Base-by-base conservation (phyloP, 2,329 filamentous ascomycete species). In the Xylariaceae sp. region DNA sequence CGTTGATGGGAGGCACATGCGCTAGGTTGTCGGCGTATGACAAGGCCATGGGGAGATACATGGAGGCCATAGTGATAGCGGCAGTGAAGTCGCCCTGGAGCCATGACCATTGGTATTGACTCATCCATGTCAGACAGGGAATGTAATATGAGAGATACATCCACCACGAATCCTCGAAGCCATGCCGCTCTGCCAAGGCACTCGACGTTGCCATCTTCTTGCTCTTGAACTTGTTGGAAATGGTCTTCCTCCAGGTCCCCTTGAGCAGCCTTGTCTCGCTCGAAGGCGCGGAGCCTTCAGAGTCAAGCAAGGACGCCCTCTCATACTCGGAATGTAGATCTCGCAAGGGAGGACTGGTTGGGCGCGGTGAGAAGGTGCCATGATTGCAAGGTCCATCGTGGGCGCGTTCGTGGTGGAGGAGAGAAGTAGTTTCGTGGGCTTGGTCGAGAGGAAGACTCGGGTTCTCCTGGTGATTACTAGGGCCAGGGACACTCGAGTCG, bases 131-230 rank as follows among this genome's bases (percentile, higher is more conserved):
- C 64, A 96, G 78, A 60, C 93, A 91, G 0, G 95, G 95, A 41
- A 99, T 80, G 72, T 99, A 99, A 78, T 99, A 98, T 3, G 89
- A 87, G 60, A 97, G 75, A 71, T 98, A 97, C 92, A 96, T 93
- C 61, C 85, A 79, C 56, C 85, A 82, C 19, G 84, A 87, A 70
- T 92, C 87, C 68, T 86, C 87, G 66, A 96, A 81, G 26, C 91
- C 90, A 67, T 94, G 87, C 48, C 82, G 82, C 67, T 88, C 82
- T 6, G 90, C 89, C 33, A 96, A 80, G 66, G 82, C 86, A 60
- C 85, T 85, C 47, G 90, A 92, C 11, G 87, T 89, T 63, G 85
- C 88, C 79, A 87, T 88, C 73, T 88, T 90, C 70, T 86, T 87
- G 61, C 81, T 84, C 58, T 78, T 77, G 51, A 87, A 78, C 65